A percentile compares a stretch with the other conserved stretches of the same genome.
Conservation (phyloP, 345 rosid genomes). For the Eucalyptus virginea region DNA sequence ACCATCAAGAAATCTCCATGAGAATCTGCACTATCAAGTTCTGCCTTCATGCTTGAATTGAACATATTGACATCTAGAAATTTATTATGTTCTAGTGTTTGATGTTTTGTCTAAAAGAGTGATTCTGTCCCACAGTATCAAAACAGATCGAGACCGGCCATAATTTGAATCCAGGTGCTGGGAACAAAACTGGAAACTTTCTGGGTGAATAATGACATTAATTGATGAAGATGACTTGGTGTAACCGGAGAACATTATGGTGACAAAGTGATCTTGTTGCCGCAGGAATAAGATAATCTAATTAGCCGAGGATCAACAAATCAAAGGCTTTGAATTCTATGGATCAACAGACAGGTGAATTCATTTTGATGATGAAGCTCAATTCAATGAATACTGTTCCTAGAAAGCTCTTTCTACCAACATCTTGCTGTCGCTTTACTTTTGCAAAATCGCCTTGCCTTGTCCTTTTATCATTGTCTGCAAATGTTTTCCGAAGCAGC, state of each 20-base stretch:
- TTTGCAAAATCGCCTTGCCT: not conserved
- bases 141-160: not conserved
- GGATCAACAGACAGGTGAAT: not conserved
- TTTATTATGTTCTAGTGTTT: not conserved
- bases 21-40: not conserved
- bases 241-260: not conserved
- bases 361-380: not conserved
- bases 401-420: not conserved
- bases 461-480: not conserved
- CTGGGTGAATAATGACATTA: not conserved
- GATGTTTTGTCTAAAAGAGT: not conserved
- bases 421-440: not conserved
- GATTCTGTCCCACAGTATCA: not conserved
- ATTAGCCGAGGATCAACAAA: not conserved
- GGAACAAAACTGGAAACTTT: not conserved
- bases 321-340: not conserved
- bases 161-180: not conserved
- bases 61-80: not conserved
- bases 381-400: not conserved
- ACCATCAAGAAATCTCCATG: not conserved
- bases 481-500: not conserved
- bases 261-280: not conserved
- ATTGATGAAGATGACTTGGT: not conserved
- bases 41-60: not conserved
- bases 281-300: not conserved